Evolutionary conservation across 495 filamentous ascomycete genomes (phyloP), one percentile per base, ranked within the genome.

Genomic region (Aspergillus cristatus): DNA sequence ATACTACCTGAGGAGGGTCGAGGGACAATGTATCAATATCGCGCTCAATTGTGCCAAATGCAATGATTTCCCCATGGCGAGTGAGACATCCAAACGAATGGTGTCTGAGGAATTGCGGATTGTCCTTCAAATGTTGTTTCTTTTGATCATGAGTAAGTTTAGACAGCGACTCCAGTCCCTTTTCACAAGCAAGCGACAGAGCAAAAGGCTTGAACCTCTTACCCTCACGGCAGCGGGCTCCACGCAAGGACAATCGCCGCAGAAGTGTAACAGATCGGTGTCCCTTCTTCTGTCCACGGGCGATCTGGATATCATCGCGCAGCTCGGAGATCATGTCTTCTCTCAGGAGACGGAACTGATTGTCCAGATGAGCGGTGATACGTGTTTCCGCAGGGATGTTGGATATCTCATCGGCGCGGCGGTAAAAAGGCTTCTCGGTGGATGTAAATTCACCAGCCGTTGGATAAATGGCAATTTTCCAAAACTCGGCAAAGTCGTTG

Each of bases 311-410:
- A 28, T 79, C 80, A 11, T 80, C 73, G 0, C 78, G 70, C 7
- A 88, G 55, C 36, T 81, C 81, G 0, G 60, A 70, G 0, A 87
- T 56, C 72, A 88, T 78, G 40, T 90, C 84, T 43, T 90, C 82
- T 3, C 85, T 60, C 2, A 86, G 57, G 1, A 90, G 71, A 0
- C 85, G 81, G 46, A 86, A 93, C 38, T 89, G 82, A 46, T 86
- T 87, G 49, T 87, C 84, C 0, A 84, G 43, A 51, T 86, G 80
- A 0, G 63, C 56, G 0, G 51, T 54, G 0, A 68, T 43, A 0
- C 81, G 74, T 8, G 53, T 44, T 2, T 62, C 53, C 4, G 24
- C 13, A 0, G 42, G 1, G 12, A 57, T 7, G 2, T 45, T 22
- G 0, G 44, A 41, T 1, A 74, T 54, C 8, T 62, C 67, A 0